These are phyloP conservation scores for Wickerhamomyces strasburgensis DNA, from an alignment of 805 yeast species.

Conservation along the genomic window DNA sequence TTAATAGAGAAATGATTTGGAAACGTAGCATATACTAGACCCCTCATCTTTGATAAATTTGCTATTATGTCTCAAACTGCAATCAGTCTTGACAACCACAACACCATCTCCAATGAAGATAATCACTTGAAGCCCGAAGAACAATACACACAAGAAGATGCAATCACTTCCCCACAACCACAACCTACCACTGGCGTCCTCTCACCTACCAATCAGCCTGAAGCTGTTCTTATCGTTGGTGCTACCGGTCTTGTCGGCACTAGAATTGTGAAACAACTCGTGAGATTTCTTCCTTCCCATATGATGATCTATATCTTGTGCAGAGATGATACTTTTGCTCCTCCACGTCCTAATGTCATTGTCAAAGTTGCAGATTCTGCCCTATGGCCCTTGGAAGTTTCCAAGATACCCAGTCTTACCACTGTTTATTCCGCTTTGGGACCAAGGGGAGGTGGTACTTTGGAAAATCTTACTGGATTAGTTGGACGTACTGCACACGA, in stretches of 20 bases:
- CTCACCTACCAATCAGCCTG: neutral
- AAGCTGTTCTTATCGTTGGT: slow-evolving; percentile 13
- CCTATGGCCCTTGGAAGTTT: slow-evolving; percentile 9
- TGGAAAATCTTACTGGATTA: slow-evolving; percentile 8
- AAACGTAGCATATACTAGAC: too few relatives aligned
- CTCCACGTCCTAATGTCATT: slow-evolving; percentile 10
- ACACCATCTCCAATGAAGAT: neutral
- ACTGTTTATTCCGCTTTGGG: slow-evolving; percentile 16
- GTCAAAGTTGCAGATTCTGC: slow-evolving; percentile 9
- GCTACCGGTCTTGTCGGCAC: slow-evolving; percentile 16
- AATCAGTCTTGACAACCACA: neutral
- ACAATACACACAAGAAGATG: neutral
- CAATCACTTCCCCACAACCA: neutral
- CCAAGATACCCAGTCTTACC: slow-evolving; percentile 9
- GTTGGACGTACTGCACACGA: neutral
- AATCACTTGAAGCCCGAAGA: neutral
- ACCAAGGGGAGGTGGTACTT: too few relatives aligned
- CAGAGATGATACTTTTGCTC: slow-evolving; percentile 6
- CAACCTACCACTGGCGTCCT: neutral
- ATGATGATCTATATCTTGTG: slow-evolving; percentile 8
- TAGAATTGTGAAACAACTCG: slow-evolving; percentile 10
- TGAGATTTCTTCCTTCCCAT: slow-evolving; percentile 5
- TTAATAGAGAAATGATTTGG: too few relatives aligned
- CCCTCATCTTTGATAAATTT: too few relatives aligned
- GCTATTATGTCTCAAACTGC: neutral